A percentile compares a stretch with the other conserved stretches of the same genome.
Conservation (phyloP, 257 asterid genomes). For the Forsythia viridissima region DNA sequence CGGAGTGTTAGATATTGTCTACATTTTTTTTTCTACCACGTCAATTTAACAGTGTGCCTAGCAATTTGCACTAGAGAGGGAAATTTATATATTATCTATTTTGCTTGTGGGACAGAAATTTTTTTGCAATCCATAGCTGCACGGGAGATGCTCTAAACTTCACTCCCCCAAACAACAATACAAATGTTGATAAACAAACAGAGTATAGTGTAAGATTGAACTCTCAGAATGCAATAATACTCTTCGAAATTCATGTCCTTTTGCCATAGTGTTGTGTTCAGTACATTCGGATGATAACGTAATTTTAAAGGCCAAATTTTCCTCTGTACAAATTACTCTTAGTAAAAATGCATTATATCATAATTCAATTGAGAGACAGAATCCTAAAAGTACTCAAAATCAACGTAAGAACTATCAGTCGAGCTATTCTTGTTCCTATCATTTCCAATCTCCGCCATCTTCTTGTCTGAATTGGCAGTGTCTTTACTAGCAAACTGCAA, state of each 20-base stretch:
- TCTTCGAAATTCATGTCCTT: not conserved
- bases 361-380: not conserved
- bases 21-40: too few species aligned
- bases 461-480: slow-evolving; percentile 38
- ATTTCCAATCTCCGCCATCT: slow-evolving; percentile 29
- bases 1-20: too few species aligned
- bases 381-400: slow-evolving; percentile 51
- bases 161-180: too few species aligned
- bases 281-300: slow-evolving; percentile 13
- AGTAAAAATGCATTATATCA: slow-evolving; percentile 8
- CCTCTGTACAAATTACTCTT: slow-evolving; percentile 26
- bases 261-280: not conserved
- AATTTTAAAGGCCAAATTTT: slow-evolving; percentile 8
- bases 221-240: too few species aligned
- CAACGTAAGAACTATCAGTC: slow-evolving; percentile 48
- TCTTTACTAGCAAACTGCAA: slow-evolving; percentile 42
- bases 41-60: too few species aligned
- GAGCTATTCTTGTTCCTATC: slow-evolving; percentile 35
- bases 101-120: too few species aligned
- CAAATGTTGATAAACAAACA: too few species aligned
- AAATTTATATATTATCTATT: too few species aligned
- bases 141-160: too few species aligned
- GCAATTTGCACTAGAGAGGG: too few species aligned
- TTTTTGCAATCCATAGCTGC: too few species aligned
- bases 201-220: too few species aligned